Evolutionary conservation across 306 rosid species (phyloP).

Genomic region (Delonix regia): DNA sequence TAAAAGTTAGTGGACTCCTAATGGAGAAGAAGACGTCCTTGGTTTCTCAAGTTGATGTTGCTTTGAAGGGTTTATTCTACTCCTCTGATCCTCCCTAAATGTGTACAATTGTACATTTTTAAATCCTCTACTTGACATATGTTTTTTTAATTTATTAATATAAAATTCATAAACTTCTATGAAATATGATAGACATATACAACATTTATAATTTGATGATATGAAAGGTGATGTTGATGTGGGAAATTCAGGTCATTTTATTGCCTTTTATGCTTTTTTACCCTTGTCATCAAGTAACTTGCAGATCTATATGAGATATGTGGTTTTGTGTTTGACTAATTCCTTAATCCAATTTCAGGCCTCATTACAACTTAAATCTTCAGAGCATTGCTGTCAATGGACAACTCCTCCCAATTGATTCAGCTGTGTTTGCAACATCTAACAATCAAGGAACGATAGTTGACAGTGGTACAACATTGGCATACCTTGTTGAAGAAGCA

Average conservation of each 20-base stretch:
- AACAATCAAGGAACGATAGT: conserved; percentile 80
- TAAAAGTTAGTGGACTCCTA: neutral
- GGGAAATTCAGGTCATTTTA: neutral
- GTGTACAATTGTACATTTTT: no score
- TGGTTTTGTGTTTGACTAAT: conserved; percentile 37
- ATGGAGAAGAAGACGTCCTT: conserved; percentile 21
- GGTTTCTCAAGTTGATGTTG: conserved; percentile 31
- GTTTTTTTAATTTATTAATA: neutral
- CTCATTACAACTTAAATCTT: conserved; percentile 90
- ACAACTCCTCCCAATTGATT: conserved; percentile 71
- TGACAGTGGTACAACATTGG: conserved; percentile 89
- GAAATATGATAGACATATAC: neutral
- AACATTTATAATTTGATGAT: conserved; percentile 17
- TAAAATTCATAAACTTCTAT: neutral
- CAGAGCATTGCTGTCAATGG: conserved; percentile 85
- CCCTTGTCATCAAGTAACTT: conserved; percentile 9
- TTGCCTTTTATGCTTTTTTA: conserved; percentile 32
- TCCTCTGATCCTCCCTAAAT: neutral
- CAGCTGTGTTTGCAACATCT: conserved; percentile 73
- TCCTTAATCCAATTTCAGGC: conserved; percentile 60
- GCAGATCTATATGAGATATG: conserved; percentile 27
- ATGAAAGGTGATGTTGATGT: conserved; percentile 8
- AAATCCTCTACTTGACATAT: neutral
- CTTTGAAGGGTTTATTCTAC: conserved; percentile 11
- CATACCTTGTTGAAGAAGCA: conserved; percentile 88